Evolutionary conservation across 2,329 filamentous ascomycete species (phyloP).

Genomic region (Hypomyces perniciosus): DNA sequence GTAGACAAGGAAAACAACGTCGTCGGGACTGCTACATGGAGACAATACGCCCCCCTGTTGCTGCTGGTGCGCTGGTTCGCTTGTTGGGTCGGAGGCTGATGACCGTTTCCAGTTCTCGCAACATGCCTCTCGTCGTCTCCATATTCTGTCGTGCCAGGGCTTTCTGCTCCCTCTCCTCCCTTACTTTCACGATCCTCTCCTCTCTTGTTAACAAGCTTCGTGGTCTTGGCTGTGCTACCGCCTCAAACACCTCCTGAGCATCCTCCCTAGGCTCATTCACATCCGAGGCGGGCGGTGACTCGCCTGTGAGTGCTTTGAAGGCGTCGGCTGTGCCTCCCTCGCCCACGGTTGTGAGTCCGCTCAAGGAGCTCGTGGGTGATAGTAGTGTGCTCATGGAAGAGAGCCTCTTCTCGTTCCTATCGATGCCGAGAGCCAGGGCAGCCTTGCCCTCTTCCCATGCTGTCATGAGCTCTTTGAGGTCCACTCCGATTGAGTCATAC

Average conservation of each 20-base stretch:
- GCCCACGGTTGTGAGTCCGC: constrained; percentile 60
- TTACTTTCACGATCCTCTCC: constrained; percentile 81
- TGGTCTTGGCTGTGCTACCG: constrained; percentile 67
- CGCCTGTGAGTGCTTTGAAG: constrained; percentile 71
- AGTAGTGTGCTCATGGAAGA: constrained; percentile 55
- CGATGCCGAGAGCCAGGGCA: constrained; percentile 74
- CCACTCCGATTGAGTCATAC: constrained; percentile 89
- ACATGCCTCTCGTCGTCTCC: constrained; percentile 82
- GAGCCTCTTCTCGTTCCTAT: constrained; percentile 68
- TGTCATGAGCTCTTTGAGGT: constrained; percentile 72
- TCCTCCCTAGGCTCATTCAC: constrained; percentile 55
- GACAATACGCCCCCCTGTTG: constrained; percentile 31
- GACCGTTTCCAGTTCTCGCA: constrained; percentile 86
- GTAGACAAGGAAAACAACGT: neutral
- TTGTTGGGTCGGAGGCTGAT: constrained; percentile 53
- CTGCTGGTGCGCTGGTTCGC: constrained; percentile 31
- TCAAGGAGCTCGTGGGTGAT: constrained; percentile 57
- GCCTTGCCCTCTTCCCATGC: constrained; percentile 85
- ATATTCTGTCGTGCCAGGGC: constrained; percentile 65
- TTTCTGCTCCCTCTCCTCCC: constrained; percentile 75
- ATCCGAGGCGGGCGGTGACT: constrained; percentile 49
- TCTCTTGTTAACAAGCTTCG: constrained; percentile 71
- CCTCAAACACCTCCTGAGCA: constrained; percentile 82
- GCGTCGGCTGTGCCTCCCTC: constrained; percentile 52
- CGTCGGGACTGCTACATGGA: constrained; percentile 34